These are phyloP conservation scores for Boletellus sp. DNA, from an alignment of 768 basidiomycete species.

Conservation along the genomic window DNA sequence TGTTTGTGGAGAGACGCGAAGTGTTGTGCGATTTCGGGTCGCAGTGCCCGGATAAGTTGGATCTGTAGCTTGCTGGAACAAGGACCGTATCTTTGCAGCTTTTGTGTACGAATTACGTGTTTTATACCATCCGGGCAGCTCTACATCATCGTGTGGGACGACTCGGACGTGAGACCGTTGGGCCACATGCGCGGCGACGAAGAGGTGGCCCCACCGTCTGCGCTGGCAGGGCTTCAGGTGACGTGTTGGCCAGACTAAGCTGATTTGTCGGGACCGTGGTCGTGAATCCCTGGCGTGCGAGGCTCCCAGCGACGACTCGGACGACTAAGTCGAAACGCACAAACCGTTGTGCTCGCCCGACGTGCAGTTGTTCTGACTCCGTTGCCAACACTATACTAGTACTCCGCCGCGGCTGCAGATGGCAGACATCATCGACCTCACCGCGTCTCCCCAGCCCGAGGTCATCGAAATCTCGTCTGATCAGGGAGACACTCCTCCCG, in stretches of 20 bases:
- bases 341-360: no score
- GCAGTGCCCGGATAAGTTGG: neutral
- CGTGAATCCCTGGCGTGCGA: no score
- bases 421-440: conserved; percentile 35
- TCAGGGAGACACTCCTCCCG: conserved; percentile 7
- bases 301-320: no score
- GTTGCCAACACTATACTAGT: no score
- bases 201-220: no score
- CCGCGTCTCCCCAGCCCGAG: conserved; percentile 26
- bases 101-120: neutral
- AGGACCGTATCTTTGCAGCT: neutral
- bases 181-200: no score
- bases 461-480: conserved; percentile 32
- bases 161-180: neutral
- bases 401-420: conserved; percentile 5
- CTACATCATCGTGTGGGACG: neutral
- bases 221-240: no score
- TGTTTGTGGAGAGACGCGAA: neutral
- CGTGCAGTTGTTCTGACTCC: no score
- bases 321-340: no score
- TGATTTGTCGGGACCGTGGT: no score
- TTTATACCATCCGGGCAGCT: neutral
- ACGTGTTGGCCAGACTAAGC: no score
- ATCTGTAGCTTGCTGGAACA: conserved; percentile 6
- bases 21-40: neutral